Evolutionary conservation across 441 rosid species (phyloP).

Genomic region (Daphne laureola): DNA sequence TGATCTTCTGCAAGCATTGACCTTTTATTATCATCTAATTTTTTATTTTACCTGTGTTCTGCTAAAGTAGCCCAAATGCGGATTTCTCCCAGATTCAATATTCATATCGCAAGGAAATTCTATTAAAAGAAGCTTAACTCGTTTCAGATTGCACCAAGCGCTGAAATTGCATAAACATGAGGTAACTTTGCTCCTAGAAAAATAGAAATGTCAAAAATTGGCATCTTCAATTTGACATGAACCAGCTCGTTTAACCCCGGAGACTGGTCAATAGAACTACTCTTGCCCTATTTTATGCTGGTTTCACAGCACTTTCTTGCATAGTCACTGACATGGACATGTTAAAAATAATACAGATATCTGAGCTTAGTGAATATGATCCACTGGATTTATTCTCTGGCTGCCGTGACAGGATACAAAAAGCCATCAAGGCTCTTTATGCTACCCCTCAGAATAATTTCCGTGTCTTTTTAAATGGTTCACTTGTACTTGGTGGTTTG

Average conservation of each 20-base stretch:
- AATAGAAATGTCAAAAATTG: too few species aligned
- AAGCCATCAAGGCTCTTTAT: constrained; percentile 61
- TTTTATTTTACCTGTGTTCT: constrained; percentile 18
- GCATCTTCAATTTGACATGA: too few species aligned
- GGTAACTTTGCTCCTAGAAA: constrained; percentile 23
- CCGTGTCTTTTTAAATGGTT: constrained; percentile 71
- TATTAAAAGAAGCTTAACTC: constrained; percentile 43
- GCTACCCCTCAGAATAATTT: constrained; percentile 69
- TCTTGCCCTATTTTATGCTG: not conserved
- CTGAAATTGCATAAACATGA: constrained; percentile 47
- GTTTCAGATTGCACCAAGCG: constrained; percentile 73
- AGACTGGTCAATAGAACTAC: not conserved
- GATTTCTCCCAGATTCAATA: constrained; percentile 63
- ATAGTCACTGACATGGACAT: constrained; percentile 1
- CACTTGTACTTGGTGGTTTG: constrained; percentile 60
- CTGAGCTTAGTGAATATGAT: constrained; percentile 59
- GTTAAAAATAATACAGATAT: constrained; percentile 31
- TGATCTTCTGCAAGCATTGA: too few species aligned
- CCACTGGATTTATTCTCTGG: constrained; percentile 80
- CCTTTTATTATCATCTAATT: not conserved
- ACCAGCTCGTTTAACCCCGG: not conserved
- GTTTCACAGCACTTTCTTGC: not conserved
- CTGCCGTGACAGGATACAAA: constrained; percentile 50
- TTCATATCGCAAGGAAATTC: constrained; percentile 43
- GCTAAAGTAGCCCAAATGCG: constrained; percentile 76